A percentile compares a stretch with the other conserved stretches of the same genome.
Evolutionary conservation across 345 rosid species (phyloP).

Genomic region (Eucalyptus caleyi): DNA sequence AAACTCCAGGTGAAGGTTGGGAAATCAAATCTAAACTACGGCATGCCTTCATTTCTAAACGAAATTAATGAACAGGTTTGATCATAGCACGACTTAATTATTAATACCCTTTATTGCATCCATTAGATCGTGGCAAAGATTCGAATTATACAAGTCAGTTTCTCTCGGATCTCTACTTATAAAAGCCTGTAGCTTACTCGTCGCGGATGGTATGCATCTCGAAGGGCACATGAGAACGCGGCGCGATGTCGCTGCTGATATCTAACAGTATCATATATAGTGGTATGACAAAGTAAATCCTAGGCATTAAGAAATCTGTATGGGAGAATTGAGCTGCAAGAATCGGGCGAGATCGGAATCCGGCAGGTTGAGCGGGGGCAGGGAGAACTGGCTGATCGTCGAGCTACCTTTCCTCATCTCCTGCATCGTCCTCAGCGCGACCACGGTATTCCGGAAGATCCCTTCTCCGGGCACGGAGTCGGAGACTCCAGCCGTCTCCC

Average conservation of each 20-base stretch:
- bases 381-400: conserved; percentile 48
- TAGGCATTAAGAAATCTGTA: conserved; percentile 25
- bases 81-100: background rate
- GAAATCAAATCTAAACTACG: background rate
- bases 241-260: background rate
- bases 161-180: background rate
- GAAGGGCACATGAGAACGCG: background rate
- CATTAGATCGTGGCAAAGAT: background rate
- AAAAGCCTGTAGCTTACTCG: background rate
- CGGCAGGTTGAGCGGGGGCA: conserved; percentile 63
- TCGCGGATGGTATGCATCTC: background rate
- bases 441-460: conserved; percentile 64
- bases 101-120: background rate
- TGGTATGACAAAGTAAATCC: background rate
- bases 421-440: conserved; percentile 60
- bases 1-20: background rate
- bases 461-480: conserved; percentile 36
- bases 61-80: background rate
- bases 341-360: conserved; percentile 38
- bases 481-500: conserved; percentile 6
- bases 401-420: conserved; percentile 84
- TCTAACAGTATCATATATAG: background rate
- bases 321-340: conserved; percentile 35
- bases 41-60: background rate
- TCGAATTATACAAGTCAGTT: background rate